Evolutionary conservation across 768 basidiomycete species (phyloP).

Genomic region (Suillus fuscotomentosus): DNA sequence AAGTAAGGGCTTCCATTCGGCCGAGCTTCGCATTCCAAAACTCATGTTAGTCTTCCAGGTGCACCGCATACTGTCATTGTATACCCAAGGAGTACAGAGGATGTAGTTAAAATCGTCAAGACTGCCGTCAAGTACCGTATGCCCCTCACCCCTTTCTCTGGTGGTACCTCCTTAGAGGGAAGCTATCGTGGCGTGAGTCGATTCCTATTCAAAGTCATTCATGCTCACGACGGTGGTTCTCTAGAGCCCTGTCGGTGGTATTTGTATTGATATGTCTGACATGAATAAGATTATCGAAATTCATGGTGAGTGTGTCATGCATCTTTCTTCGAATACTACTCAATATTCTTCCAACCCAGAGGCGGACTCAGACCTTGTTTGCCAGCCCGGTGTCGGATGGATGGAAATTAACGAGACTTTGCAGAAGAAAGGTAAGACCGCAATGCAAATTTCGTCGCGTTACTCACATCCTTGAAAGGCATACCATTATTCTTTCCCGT

Average conservation of each 20-base stretch:
- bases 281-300: conserved; percentile 83
- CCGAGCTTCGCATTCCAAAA: neutral
- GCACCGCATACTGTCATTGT: conserved; percentile 58
- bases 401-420: conserved; percentile 70
- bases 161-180: conserved; percentile 82
- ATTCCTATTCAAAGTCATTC: neutral
- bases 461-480: conserved; percentile 34
- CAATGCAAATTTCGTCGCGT: neutral
- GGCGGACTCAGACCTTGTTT: conserved; percentile 69
- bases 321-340: neutral
- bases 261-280: conserved; percentile 73
- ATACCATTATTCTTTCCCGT: conserved; percentile 86
- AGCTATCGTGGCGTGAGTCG: conserved; percentile 61
- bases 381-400: conserved; percentile 73
- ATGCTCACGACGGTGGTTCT: neutral
- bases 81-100: conserved; percentile 68
- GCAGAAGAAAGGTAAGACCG: conserved; percentile 49
- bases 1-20: conserved; percentile 32
- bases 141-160: conserved; percentile 77
- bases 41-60: conserved; percentile 26
- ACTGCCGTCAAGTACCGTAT: conserved; percentile 72
- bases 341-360: conserved; percentile 35
- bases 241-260: conserved; percentile 47
- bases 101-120: conserved; percentile 77
- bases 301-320: conserved; percentile 46